Percentiles rank a stretch among this genome's conserved stretches.
Conservation (phyloP, 1,139 yeast genomes). For the Schwanniomyces etchellsii region DNA sequence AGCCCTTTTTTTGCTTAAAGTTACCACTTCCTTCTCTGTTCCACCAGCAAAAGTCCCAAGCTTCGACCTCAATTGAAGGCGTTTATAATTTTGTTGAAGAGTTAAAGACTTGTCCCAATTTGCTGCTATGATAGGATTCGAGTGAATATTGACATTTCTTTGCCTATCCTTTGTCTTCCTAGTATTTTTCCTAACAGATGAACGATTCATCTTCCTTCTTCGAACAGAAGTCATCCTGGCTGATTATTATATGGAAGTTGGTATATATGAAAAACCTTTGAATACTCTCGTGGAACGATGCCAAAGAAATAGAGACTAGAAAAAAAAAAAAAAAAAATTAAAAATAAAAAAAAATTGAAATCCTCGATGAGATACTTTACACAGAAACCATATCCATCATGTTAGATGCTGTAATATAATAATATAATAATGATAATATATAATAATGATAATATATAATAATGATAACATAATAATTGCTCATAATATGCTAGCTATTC, state of each 20-base stretch:
- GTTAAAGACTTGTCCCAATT: slow-evolving; percentile 88
- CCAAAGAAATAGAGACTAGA: not conserved
- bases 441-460: no score
- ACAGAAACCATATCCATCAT: no score
- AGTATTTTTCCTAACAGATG: slow-evolving; percentile 63
- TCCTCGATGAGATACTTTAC: no score
- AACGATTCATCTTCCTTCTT: slow-evolving; percentile 77
- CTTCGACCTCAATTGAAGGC: slow-evolving; percentile 66
- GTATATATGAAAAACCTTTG: not conserved
- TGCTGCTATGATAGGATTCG: slow-evolving; percentile 79
- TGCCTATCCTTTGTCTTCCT: slow-evolving; percentile 66
- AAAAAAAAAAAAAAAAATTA: slow-evolving; percentile 1
- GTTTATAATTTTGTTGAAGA: slow-evolving; percentile 74
- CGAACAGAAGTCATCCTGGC: slow-evolving; percentile 69
- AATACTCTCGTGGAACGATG: not conserved
- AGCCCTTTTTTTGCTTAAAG: slow-evolving; percentile 23
- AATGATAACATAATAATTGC: no score
- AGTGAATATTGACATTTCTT: slow-evolving; percentile 54
- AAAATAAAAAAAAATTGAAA: not conserved
- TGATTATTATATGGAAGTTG: slow-evolving; percentile 1
- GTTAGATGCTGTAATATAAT: no score
- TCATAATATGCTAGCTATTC: no score
- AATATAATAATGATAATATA: no score
- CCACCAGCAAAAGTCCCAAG: slow-evolving; percentile 69
- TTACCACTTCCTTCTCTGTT: slow-evolving; percentile 45